A percentile compares a stretch with the other conserved stretches of the same genome.
Conservation (phyloP, 1,284 basidiomycete species). For the Kalmanozyma brasiliensis region DNA sequence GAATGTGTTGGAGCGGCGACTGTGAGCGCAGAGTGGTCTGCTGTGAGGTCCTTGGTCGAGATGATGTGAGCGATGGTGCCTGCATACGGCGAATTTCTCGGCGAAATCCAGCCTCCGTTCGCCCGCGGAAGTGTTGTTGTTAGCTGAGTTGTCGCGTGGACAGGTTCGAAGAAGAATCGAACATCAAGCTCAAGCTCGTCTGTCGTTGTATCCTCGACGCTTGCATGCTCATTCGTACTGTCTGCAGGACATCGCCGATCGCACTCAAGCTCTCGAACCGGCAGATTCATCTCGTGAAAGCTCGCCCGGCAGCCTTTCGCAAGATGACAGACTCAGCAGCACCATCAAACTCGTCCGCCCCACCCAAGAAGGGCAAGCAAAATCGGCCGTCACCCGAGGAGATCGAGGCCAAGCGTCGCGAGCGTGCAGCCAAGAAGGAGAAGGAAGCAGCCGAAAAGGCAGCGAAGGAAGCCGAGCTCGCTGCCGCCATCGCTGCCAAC, state of each 20-base stretch:
- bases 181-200: no score
- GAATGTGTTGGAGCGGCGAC: no score
- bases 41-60: background rate
- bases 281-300: background rate
- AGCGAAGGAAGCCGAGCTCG: conserved; percentile 43
- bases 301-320: background rate
- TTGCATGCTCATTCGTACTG: no score
- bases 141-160: conserved; percentile 16
- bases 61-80: background rate
- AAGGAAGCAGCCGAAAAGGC: conserved; percentile 49
- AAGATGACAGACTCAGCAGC: conserved; percentile 22
- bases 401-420: conserved; percentile 44
- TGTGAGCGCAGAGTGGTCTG: no score
- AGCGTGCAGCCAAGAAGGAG: conserved; percentile 49
- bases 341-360: background rate
- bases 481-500: conserved; percentile 38
- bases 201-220: conserved; percentile 9
- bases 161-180: background rate
- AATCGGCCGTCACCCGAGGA: conserved; percentile 42
- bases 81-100: conserved; percentile 10
- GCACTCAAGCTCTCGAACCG: background rate
- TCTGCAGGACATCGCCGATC: background rate
- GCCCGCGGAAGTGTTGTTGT: conserved; percentile 1
- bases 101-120: conserved; percentile 5
- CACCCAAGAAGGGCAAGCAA: conserved; percentile 30